Evolutionary conservation across 768 basidiomycete genomes (phyloP).

Genomic region (Podaxis mareebaensis): DNA sequence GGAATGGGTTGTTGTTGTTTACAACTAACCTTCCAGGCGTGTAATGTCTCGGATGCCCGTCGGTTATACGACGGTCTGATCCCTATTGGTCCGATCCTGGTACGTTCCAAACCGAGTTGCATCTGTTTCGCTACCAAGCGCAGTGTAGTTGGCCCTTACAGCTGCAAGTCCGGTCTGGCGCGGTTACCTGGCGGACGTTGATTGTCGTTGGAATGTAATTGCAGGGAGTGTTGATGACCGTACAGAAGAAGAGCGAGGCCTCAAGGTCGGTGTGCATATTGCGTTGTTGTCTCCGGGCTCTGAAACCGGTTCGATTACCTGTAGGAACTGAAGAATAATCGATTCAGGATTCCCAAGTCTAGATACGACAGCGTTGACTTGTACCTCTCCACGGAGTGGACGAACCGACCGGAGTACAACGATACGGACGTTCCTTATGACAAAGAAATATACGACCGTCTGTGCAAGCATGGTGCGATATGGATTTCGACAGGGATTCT

Average conservation of each 20-base stretch:
- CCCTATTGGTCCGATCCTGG: conserved; percentile 94
- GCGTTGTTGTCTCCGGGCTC: not conserved
- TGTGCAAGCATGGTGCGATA: conserved; percentile 74
- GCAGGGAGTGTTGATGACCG: conserved; percentile 98
- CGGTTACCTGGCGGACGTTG: conserved; percentile 93
- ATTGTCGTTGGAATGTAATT: conserved; percentile 98
- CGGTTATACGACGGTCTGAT: conserved; percentile 95
- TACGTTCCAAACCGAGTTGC: conserved; percentile 34
- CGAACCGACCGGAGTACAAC: conserved; percentile 92
- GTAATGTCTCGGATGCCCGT: conserved; percentile 89
- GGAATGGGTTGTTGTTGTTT: conserved; percentile 99
- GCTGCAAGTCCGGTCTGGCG: conserved; percentile 95
- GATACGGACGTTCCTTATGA: conserved; percentile 85
- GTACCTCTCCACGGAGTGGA: conserved; percentile 86
- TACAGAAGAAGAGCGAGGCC: conserved; percentile 90
- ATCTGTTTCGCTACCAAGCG: conserved; percentile 3
- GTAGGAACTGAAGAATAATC: conserved; percentile 76
- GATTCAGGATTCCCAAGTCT: conserved; percentile 89
- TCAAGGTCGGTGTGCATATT: conserved; percentile 52
- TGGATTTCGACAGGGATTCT: not conserved
- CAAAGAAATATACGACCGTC: conserved; percentile 65
- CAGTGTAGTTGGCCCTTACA: conserved; percentile 79
- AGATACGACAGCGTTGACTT: conserved; percentile 95
- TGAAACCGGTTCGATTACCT: conserved; percentile 8
- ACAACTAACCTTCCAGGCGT: conserved; percentile 97